Evolutionary conservation across 2,329 filamentous ascomycete species (phyloP), one percentile per base, ranked within the genome.

Genomic region (Blastomyces emzantsi): DNA sequence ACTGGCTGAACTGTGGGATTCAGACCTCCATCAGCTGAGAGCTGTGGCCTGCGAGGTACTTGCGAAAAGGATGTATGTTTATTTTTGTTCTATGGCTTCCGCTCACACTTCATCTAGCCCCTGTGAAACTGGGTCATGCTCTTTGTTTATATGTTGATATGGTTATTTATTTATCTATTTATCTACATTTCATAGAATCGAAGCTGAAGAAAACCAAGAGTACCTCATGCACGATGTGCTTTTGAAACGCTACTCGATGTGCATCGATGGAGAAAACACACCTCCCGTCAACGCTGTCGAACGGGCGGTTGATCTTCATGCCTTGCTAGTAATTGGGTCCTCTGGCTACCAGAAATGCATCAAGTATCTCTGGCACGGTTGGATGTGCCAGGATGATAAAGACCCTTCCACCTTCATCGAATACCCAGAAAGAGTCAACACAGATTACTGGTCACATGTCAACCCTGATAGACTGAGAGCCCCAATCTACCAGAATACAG

Each of bases 271-370:
- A 52, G 81, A 88, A 67, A 81, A 88, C 52, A 92, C 90, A 0
- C 78, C 82, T 1, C 90, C 93, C 0, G 83, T 88, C 66, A 99
- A 97, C 72, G 94, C 90, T 28, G 87, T 99, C 64, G 94, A 99
- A 75, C 90, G 91, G 71, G 90, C 94, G 0, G 92, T 97, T 45
- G 94, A 99, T 71, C 78, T 97, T 33, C 94, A 99, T 73, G 91
- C 93, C 0, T 81, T 97, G 56, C 83, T 85, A 17, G 87, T 99
- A 58, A 97, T 97, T 66, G 91, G 91, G 2, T 93, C 90, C 0
- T 92, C 90, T 0, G 93, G 94, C 33, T 99, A 97, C 75, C 94
- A 97, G 70, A 96, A 95, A 78, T 97, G 93, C 73, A 91, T 97
- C 71, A 85, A 83, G 66, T 91, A 95, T 72, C 86, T 99, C 9